These are phyloP conservation scores for Apiospora arundinis DNA, from an alignment of 2,329 filamentous ascomycete species.

Conservation along the genomic window DNA sequence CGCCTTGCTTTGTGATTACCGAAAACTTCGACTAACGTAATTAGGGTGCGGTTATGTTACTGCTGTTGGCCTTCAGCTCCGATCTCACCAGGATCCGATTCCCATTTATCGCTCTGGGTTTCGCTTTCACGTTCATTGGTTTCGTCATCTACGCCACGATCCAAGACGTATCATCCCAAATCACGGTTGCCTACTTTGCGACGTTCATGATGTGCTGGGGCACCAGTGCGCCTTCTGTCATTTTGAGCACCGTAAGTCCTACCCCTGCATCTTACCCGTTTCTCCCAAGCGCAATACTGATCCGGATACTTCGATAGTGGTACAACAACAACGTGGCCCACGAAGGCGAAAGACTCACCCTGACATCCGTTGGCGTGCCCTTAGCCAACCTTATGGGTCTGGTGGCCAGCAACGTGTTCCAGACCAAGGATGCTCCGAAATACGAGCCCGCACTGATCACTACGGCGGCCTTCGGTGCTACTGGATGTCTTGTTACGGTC, in stretches of 20 bases:
- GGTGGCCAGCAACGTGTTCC: constrained; percentile 72
- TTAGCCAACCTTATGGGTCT: constrained; percentile 80
- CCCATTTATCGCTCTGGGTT: constrained; percentile 77
- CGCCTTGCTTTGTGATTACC: too few species aligned
- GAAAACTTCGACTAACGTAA: not conserved
- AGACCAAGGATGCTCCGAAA: constrained; percentile 66
- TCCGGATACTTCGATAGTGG: constrained; percentile 47
- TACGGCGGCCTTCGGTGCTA: constrained; percentile 67
- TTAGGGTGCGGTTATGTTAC: constrained; percentile 71
- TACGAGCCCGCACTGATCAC: constrained; percentile 72
- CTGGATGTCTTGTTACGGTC: constrained; percentile 60
- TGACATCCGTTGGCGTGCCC: constrained; percentile 76
- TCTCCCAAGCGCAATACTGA: constrained; percentile 12
- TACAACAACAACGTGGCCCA: constrained; percentile 87
- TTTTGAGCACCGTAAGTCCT: constrained; percentile 52
- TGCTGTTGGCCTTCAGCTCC: constrained; percentile 74
- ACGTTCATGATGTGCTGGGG: constrained; percentile 87
- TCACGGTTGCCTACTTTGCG: constrained; percentile 76
- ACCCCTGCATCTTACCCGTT: not conserved
- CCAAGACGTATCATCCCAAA: constrained; percentile 61
- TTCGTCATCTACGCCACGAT: constrained; percentile 82
- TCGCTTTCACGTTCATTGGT: constrained; percentile 75
- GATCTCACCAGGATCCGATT: constrained; percentile 72
- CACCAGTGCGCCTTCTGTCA: constrained; percentile 74
- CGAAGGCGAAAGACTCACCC: constrained; percentile 72